phyloP scores from a whole-genome alignment of 768 basidiomycete genomes.

The Rhodotorula kratochvilovae region DNA sequence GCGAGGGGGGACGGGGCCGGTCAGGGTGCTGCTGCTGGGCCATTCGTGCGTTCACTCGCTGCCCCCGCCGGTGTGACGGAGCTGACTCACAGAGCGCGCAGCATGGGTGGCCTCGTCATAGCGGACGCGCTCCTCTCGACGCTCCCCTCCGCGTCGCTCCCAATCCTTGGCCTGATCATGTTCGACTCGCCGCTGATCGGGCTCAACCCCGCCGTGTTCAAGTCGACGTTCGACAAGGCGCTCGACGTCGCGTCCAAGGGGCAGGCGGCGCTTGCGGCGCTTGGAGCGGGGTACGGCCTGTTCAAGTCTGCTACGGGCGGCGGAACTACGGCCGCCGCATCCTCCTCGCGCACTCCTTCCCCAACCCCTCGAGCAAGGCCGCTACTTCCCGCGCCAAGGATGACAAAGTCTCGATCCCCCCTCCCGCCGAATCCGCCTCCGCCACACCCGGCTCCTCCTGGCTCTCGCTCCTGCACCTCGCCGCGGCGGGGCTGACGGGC shows the following conservation, averaged over 20 bases:
- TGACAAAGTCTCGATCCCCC: neutral
- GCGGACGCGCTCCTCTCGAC: slow-evolving; percentile 29
- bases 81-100: neutral
- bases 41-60: slow-evolving; percentile 27
- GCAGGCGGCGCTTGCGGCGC: slow-evolving; percentile 21
- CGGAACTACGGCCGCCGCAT: no score
- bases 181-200: slow-evolving; percentile 37
- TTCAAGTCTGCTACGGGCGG: slow-evolving; percentile 11
- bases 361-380: neutral
- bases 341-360: neutral
- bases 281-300: slow-evolving; percentile 28
- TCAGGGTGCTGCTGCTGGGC: slow-evolving; percentile 23
- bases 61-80: neutral
- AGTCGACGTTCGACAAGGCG: slow-evolving; percentile 32
- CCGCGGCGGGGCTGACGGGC: neutral
- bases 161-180: slow-evolving; percentile 33
- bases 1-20: slow-evolving; percentile 20
- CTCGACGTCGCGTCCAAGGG: slow-evolving; percentile 27
- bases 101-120: slow-evolving; percentile 40
- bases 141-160: slow-evolving; percentile 14
- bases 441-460: slow-evolving; percentile 11
- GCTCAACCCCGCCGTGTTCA: slow-evolving; percentile 35
- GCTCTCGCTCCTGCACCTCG: slow-evolving; percentile 19
- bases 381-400: neutral
- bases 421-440: slow-evolving; percentile 18